Conservation (phyloP, 2,329 filamentous ascomycete genomes). For the Lecanosticta acicola region DNA sequence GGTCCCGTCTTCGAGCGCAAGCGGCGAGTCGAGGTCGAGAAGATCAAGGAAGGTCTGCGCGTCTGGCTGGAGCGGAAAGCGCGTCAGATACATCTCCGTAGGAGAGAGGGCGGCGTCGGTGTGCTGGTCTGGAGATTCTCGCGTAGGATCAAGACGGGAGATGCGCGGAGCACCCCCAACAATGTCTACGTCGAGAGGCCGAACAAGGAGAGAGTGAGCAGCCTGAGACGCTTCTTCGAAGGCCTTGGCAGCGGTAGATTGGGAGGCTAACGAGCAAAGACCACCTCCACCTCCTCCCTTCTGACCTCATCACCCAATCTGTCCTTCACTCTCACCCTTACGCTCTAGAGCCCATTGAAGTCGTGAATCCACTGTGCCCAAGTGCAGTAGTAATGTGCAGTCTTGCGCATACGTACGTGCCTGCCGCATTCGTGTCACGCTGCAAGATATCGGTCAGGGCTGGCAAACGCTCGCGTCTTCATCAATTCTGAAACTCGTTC, state of each 20-base stretch:
- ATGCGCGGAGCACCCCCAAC: conserved; percentile 4
- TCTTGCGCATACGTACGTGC: no score
- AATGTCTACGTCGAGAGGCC: conserved; percentile 14
- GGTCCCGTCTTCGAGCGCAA: conserved; percentile 59
- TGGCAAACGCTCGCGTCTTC: background rate
- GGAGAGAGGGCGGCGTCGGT: conserved; percentile 35
- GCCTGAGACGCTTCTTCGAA: conserved; percentile 54
- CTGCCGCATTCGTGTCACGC: no score
- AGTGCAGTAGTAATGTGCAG: no score
- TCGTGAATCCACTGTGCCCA: no score
- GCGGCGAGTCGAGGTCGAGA: conserved; percentile 60
- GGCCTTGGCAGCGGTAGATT: conserved; percentile 4
- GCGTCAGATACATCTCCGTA: conserved; percentile 32
- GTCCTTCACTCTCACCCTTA: no score
- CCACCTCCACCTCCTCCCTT: background rate
- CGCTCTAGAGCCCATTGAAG: no score
- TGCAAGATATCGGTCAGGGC: no score
- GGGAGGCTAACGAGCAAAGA: background rate
- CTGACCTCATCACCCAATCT: no score
- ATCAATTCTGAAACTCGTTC: conserved; percentile 8
- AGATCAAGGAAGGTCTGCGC: conserved; percentile 60
- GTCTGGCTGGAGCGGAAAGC: conserved; percentile 53
- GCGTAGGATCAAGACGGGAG: conserved; percentile 40
- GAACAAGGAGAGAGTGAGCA: conserved; percentile 38
- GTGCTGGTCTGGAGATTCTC: conserved; percentile 39